phyloP scores from a whole-genome alignment of 192 early-diverging fungal genomes.

The Backusella liffmaniae region DNA sequence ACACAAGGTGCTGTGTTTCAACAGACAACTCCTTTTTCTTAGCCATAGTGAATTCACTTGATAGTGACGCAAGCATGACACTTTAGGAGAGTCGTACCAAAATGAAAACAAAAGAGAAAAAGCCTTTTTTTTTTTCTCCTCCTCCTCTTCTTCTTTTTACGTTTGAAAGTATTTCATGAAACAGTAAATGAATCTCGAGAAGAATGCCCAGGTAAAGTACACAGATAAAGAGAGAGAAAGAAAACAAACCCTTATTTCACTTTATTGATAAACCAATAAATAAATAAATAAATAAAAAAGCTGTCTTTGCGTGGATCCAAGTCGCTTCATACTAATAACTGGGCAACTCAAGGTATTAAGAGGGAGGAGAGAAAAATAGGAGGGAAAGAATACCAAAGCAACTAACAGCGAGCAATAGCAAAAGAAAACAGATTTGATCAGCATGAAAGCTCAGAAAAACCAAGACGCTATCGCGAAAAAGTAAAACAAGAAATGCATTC shows the following conservation, averaged over 20 bases:
- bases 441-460: background rate
- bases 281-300: background rate
- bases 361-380: background rate
- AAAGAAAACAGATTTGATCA: background rate
- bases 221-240: background rate
- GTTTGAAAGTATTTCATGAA: constrained; percentile 15
- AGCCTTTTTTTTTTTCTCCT: background rate
- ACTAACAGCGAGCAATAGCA: background rate
- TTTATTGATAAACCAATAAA: background rate
- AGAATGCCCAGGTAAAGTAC: constrained; percentile 16
- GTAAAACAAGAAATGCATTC: background rate
- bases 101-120: background rate
- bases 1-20: background rate
- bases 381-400: background rate
- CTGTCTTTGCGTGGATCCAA: constrained; percentile 13
- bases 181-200: constrained; percentile 26
- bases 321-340: constrained; percentile 9
- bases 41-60: background rate
- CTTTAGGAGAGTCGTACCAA: background rate
- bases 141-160: background rate
- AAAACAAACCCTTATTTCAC: background rate
- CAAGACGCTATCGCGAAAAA: background rate
- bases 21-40: background rate
- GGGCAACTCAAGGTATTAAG: constrained; percentile 1
- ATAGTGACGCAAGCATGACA: background rate